phyloP scores from a whole-genome alignment of 176 grass and related monocot genomes.

The Luzula sylvatica region DNA sequence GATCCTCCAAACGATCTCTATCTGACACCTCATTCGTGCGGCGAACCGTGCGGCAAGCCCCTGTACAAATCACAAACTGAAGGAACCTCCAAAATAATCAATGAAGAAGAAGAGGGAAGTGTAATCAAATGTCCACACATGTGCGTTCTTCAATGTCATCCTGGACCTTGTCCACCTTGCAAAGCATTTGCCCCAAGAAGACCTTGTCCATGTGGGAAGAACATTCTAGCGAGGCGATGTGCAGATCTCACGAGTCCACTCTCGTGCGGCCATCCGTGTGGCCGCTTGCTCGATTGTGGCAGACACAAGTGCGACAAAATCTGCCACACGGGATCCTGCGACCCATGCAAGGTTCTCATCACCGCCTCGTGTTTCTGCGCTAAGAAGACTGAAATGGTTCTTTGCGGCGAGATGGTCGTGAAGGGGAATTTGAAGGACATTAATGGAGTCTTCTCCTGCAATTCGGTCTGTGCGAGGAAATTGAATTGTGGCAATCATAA shows the following conservation, averaged over 20 bases:
- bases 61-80: conserved; percentile 27
- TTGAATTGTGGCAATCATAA: conserved; percentile 64
- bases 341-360: conserved; percentile 39
- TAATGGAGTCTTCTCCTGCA: conserved; percentile 63
- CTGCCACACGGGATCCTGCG: conserved; percentile 69
- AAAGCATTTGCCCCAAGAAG: conserved; percentile 64
- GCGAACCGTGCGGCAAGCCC: conserved; percentile 66
- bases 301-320: conserved; percentile 59
- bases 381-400: conserved; percentile 54
- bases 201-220: conserved; percentile 74
- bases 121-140: conserved; percentile 52
- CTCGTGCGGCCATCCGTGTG: conserved; percentile 56
- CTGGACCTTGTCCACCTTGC: conserved; percentile 84
- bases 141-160: conserved; percentile 92
- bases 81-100: too few relatives aligned
- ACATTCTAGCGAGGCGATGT: conserved; percentile 49
- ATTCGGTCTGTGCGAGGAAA: conserved; percentile 24
- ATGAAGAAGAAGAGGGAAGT: conserved; percentile 17
- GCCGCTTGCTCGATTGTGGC: conserved; percentile 39
- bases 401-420: conserved; percentile 56
- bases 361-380: conserved; percentile 58
- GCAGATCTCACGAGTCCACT: conserved; percentile 53
- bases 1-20: conserved; percentile 70
- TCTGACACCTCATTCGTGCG: conserved; percentile 87
- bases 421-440: conserved; percentile 44